phyloP scores from a whole-genome alignment of 306 rosid species.

The Hippophae gyantsensis region DNA sequence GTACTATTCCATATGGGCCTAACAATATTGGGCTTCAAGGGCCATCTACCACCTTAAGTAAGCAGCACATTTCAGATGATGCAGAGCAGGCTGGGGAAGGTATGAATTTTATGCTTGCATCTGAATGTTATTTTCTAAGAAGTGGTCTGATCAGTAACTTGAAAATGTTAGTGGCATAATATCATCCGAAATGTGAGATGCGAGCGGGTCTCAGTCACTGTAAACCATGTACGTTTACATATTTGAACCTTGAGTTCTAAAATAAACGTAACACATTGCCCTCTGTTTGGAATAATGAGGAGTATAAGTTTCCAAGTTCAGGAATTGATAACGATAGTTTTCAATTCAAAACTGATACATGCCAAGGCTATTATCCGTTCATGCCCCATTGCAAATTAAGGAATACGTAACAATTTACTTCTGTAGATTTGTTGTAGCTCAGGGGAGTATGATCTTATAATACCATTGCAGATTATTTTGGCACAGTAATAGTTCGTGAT shows the following conservation, averaged over 20 bases:
- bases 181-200: no score
- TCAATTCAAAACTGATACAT: no score
- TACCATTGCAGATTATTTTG: constrained; percentile 56
- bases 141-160: not conserved
- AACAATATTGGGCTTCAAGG: constrained; percentile 36
- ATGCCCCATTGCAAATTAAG: not conserved
- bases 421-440: not conserved
- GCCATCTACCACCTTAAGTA: constrained; percentile 34
- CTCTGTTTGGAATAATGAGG: no score
- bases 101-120: constrained; percentile 27
- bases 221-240: no score
- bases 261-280: no score
- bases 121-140: constrained; percentile 6
- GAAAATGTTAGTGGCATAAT: no score
- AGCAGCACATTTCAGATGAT: constrained; percentile 35
- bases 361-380: not conserved
- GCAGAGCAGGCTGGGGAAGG: constrained; percentile 48
- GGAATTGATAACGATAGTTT: no score
- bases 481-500: constrained; percentile 63
- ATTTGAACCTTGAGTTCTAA: no score
- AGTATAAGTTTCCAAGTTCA: no score
- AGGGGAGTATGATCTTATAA: constrained; percentile 2
- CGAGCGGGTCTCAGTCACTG: no score
- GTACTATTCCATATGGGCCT: constrained; percentile 71
- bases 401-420: not conserved